Conservation (phyloP, 2,329 filamentous ascomycete genomes). For the Hymenoscyphus salicellus region DNA sequence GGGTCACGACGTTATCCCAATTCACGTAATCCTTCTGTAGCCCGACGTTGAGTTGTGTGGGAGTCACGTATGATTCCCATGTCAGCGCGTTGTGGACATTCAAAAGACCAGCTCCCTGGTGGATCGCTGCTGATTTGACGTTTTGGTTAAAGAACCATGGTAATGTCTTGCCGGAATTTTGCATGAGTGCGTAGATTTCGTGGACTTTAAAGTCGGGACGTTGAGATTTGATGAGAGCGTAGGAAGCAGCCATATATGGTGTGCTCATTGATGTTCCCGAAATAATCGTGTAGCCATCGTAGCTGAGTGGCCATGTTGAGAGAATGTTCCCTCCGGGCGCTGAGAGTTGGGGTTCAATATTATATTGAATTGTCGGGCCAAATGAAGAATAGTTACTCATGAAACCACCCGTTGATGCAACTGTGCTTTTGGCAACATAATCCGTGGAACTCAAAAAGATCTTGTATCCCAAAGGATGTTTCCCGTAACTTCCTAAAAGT, state of each 20-base stretch:
- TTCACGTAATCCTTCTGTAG: slow-evolving; percentile 12
- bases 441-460: slow-evolving; percentile 12
- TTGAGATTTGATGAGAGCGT: slow-evolving; percentile 38
- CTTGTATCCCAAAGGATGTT: slow-evolving; percentile 12
- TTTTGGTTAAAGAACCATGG: slow-evolving; percentile 32
- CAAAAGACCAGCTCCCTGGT: slow-evolving; percentile 39
- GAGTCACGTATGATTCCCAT: slow-evolving; percentile 25
- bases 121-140: slow-evolving; percentile 32
- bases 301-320: slow-evolving; percentile 36
- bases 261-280: slow-evolving; percentile 41
- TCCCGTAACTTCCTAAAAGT: not conserved
- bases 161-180: slow-evolving; percentile 33
- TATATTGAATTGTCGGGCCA: slow-evolving; percentile 20
- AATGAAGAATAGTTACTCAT: slow-evolving; percentile 25
- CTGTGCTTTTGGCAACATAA: slow-evolving; percentile 2
- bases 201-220: slow-evolving; percentile 30
- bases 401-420: slow-evolving; percentile 15
- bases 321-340: slow-evolving; percentile 39
- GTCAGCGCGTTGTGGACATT: slow-evolving; percentile 36
- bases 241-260: slow-evolving; percentile 36
- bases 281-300: slow-evolving; percentile 36
- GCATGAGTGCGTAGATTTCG: slow-evolving; percentile 35
- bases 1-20: slow-evolving; percentile 14
- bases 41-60: slow-evolving; percentile 26
- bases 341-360: slow-evolving; percentile 26